Evolutionary conservation across 495 filamentous ascomycete genomes (phyloP).

Genomic region (Saxispiralis lemnorum): DNA sequence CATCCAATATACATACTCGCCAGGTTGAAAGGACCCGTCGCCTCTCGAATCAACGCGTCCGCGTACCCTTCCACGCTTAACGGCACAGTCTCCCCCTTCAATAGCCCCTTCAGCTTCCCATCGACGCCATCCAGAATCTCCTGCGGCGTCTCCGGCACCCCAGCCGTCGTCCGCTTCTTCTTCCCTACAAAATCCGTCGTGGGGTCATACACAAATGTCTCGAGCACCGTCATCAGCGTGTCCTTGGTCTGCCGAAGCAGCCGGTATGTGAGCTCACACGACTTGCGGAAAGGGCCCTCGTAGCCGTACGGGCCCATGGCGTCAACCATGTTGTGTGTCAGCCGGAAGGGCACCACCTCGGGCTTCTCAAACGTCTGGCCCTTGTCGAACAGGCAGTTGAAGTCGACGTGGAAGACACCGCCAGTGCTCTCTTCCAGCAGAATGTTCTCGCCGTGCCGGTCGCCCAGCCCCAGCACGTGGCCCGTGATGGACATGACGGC

Average conservation of each 20-base stretch:
- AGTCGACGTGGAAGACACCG: constrained; percentile 92
- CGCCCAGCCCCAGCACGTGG: constrained; percentile 81
- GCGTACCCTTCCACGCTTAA: constrained; percentile 91
- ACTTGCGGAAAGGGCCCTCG: constrained; percentile 82
- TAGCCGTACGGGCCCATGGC: constrained; percentile 88
- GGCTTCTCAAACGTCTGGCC: constrained; percentile 89
- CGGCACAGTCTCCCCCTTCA: constrained; percentile 73
- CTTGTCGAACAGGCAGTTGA: constrained; percentile 99
- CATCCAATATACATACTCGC: constrained; percentile 94
- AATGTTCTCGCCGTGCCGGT: constrained; percentile 97
- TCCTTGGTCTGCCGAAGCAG: constrained; percentile 84
- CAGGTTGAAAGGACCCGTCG: constrained; percentile 57
- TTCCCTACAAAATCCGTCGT: constrained; percentile 79
- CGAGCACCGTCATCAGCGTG: constrained; percentile 87
- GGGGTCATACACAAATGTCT: constrained; percentile 92
- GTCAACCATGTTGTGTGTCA: constrained; percentile 96
- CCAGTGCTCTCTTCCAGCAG: constrained; percentile 87
- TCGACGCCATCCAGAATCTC: constrained; percentile 79
- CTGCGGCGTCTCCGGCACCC: constrained; percentile 68
- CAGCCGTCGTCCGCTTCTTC: constrained; percentile 42
- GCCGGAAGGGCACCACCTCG: constrained; percentile 87
- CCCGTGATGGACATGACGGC: constrained; percentile 98
- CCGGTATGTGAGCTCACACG: constrained; percentile 68
- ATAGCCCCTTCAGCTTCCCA: constrained; percentile 66
- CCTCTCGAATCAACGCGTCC: constrained; percentile 74